Evolutionary conservation across 208 protist species (phyloP).

Genomic region (Wallacemonas collosoma): DNA sequence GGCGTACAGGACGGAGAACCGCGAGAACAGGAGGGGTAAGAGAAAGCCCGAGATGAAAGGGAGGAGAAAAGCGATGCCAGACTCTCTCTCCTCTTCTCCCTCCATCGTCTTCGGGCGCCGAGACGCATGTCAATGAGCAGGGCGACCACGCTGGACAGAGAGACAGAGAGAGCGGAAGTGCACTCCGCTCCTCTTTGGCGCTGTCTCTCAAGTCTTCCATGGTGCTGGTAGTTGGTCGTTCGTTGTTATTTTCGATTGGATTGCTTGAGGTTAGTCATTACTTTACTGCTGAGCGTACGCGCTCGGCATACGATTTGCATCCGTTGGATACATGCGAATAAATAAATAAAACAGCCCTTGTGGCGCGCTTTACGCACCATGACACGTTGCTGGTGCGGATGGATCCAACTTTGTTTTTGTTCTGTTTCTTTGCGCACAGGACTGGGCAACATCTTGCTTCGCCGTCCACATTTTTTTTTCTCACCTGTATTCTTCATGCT

Average conservation of each 20-base stretch:
- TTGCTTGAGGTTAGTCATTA: constrained; percentile 15
- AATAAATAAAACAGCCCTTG: neutral
- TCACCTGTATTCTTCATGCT: neutral
- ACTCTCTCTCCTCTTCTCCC: no score
- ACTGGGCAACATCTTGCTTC: neutral
- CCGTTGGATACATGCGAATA: constrained; percentile 19
- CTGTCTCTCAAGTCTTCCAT: no score
- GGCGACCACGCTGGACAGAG: no score
- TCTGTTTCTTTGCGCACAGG: neutral
- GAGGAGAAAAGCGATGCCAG: no score
- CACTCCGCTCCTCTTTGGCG: neutral
- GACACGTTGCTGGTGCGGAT: neutral
- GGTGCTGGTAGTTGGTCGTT: neutral
- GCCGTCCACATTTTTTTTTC: neutral
- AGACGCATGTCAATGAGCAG: no score
- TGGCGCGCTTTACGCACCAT: constrained; percentile 5
- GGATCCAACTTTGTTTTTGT: neutral
- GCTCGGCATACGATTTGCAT: constrained; percentile 15
- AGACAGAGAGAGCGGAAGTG: no score
- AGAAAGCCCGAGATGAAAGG: no score
- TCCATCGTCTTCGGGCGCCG: no score
- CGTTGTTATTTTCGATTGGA: neutral
- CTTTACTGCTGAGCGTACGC: constrained; percentile 13
- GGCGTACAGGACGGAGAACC: no score
- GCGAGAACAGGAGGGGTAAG: no score